Conservation (phyloP, 1,284 basidiomycete species). For the Trichosporon ovoides region DNA sequence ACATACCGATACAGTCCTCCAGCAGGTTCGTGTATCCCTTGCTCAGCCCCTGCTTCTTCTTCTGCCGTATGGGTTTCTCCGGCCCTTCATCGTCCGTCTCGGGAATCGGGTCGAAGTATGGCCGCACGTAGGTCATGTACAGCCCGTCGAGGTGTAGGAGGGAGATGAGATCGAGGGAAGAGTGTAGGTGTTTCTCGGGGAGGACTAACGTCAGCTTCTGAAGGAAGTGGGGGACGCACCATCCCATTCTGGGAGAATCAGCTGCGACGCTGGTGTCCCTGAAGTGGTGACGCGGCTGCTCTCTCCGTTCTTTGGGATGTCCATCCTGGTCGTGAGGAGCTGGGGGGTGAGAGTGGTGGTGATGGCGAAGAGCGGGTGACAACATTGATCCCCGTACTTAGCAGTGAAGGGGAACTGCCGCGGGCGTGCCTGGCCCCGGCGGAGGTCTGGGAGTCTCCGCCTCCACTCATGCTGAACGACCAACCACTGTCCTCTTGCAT, state of each 20-base stretch:
- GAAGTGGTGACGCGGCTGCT: conserved; percentile 23
- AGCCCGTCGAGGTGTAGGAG: conserved; percentile 38
- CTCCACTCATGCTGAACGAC: too few relatives aligned
- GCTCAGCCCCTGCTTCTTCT: conserved; percentile 26
- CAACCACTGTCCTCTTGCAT: too few relatives aligned
- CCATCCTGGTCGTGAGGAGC: conserved; percentile 27
- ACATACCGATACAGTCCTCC: conserved; percentile 44
- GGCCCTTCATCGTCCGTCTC: conserved; percentile 24
- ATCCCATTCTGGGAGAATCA: conserved; percentile 38
- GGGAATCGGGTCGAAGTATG: conserved; percentile 29
- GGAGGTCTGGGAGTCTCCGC: too few relatives aligned
- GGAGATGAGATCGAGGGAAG: conserved; percentile 41
- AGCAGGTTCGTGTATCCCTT: conserved; percentile 40
- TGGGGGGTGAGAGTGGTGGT: not conserved
- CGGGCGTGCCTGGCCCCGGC: too few relatives aligned
- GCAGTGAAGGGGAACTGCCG: too few relatives aligned
- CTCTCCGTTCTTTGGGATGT: conserved; percentile 36
- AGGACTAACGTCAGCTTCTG: conserved; percentile 20
- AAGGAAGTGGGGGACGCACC: conserved; percentile 20
- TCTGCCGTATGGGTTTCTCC: conserved; percentile 9
- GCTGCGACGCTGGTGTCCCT: conserved; percentile 1
- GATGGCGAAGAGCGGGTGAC: too few relatives aligned
- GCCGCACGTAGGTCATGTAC: conserved; percentile 41
- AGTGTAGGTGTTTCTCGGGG: conserved; percentile 33
- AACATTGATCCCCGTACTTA: too few relatives aligned